Percentiles rank a stretch among this genome's conserved stretches.
These are phyloP conservation scores for Scenedesmus sp. DNA, from an alignment of 163 green algal genomes.

Conservation along the genomic window DNA sequence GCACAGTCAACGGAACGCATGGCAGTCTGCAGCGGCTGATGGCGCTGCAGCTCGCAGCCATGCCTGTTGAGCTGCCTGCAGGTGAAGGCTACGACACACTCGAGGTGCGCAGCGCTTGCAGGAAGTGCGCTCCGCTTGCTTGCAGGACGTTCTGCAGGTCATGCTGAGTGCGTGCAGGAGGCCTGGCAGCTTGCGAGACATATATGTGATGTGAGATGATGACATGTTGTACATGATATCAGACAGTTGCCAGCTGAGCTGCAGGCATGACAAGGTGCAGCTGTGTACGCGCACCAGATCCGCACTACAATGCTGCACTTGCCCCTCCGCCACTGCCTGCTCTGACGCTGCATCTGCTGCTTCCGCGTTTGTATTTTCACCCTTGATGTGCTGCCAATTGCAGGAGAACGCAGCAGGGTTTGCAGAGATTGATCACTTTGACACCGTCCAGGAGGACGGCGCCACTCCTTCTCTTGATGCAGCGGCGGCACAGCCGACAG, in stretches of 20 bases:
- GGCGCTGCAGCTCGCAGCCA: neutral
- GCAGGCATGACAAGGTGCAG: too few relatives aligned
- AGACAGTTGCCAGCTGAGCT: too few relatives aligned
- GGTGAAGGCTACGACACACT: neutral
- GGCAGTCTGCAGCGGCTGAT: neutral
- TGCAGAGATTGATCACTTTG: neutral
- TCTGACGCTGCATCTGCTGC: neutral
- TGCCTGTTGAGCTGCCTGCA: neutral
- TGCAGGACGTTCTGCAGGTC: too few relatives aligned
- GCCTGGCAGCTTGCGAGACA: neutral
- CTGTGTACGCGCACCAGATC: too few relatives aligned
- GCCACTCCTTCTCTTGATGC: neutral
- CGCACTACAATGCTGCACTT: too few relatives aligned
- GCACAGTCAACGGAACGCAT: slow-evolving; percentile 9
- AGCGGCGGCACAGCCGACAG: neutral
- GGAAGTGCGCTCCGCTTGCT: too few relatives aligned
- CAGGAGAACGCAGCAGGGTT: neutral
- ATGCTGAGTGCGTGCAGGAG: neutral
- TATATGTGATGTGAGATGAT: too few relatives aligned
- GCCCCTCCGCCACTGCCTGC: neutral
- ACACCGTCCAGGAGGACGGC: neutral
- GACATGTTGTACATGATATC: too few relatives aligned
- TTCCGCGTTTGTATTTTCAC: neutral
- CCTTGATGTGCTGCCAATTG: neutral
- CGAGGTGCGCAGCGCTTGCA: neutral